phyloP scores from a whole-genome alignment of 2,329 filamentous ascomycete species.

The Calonectria fujianensis region DNA sequence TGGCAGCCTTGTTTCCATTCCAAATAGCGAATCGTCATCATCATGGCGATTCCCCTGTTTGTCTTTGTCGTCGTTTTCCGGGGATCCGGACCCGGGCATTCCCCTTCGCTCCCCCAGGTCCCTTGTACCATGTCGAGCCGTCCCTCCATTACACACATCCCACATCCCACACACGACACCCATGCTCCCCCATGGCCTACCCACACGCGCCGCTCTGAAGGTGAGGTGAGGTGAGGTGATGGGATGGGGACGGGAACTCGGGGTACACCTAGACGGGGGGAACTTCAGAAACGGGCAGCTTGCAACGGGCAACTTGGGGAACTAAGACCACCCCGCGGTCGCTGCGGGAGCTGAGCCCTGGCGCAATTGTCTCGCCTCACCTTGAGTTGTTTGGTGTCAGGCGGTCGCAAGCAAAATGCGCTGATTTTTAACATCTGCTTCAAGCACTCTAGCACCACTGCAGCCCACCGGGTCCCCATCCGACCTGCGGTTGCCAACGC shows the following conservation, averaged over 20 bases:
- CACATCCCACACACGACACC: constrained; percentile 40
- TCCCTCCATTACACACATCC: constrained; percentile 38
- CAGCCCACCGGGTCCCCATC: constrained; percentile 54
- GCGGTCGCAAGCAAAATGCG: constrained; percentile 51
- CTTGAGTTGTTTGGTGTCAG: constrained; percentile 46
- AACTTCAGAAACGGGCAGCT: constrained; percentile 30
- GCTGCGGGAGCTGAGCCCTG: constrained; percentile 40
- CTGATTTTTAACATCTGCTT: constrained; percentile 37
- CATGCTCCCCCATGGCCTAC: constrained; percentile 45
- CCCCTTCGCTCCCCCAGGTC: constrained; percentile 41
- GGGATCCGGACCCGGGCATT: constrained; percentile 51
- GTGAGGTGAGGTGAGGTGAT: constrained; percentile 44
- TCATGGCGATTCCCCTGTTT: constrained; percentile 40
- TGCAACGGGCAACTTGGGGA: not conserved
- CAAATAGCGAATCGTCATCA: constrained; percentile 42
- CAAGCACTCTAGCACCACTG: constrained; percentile 42
- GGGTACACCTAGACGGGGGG: constrained; percentile 9
- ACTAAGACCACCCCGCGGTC: constrained; percentile 34
- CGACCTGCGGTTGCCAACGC: constrained; percentile 46
- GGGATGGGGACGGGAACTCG: constrained; percentile 26
- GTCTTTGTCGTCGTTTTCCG: constrained; percentile 44
- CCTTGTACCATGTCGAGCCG: constrained; percentile 32
- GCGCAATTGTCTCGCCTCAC: constrained; percentile 30
- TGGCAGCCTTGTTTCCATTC: constrained; percentile 44
- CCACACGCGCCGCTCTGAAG: constrained; percentile 27